phyloP scores from a whole-genome alignment of 1,284 basidiomycete species.

The Chondrostereum purpureum region DNA sequence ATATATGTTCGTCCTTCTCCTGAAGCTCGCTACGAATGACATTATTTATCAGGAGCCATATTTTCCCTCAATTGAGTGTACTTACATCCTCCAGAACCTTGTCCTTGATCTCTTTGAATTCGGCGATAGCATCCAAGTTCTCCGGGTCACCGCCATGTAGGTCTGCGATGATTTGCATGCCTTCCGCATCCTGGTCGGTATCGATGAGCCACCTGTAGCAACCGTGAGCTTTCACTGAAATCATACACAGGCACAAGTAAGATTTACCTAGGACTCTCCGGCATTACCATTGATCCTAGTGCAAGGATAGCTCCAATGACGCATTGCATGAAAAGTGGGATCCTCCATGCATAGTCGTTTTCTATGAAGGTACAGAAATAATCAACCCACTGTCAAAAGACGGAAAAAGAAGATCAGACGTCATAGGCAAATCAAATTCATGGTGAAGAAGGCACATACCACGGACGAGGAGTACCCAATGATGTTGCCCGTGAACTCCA shows the following conservation, averaged over 20 bases:
- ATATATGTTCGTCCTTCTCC: constrained; percentile 81
- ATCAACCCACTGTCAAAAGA: constrained; percentile 75
- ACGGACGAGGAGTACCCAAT: constrained; percentile 94
- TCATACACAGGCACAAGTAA: neutral
- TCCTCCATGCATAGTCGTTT: constrained; percentile 77
- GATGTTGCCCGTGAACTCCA: constrained; percentile 95
- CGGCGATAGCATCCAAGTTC: constrained; percentile 68
- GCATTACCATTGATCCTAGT: constrained; percentile 79
- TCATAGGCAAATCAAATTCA: neutral
- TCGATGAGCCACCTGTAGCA: constrained; percentile 83
- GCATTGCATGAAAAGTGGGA: constrained; percentile 84
- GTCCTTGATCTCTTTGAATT: constrained; percentile 91
- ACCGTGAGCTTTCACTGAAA: constrained; percentile 1
- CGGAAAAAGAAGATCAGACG: neutral
- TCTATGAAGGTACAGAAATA: constrained; percentile 90
- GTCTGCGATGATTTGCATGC: constrained; percentile 85
- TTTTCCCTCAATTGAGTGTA: too few species aligned
- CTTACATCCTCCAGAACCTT: constrained; percentile 77
- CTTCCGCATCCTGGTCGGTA: constrained; percentile 79
- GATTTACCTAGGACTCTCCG: constrained; percentile 49
- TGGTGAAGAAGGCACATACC: constrained; percentile 41
- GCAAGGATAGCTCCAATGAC: constrained; percentile 84
- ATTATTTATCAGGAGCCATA: too few species aligned
- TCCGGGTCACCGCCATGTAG: constrained; percentile 83
- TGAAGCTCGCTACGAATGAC: constrained; percentile 66